Evolutionary conservation across 768 basidiomycete genomes (phyloP).

Genomic region (Cyclocybe cylindracea): DNA sequence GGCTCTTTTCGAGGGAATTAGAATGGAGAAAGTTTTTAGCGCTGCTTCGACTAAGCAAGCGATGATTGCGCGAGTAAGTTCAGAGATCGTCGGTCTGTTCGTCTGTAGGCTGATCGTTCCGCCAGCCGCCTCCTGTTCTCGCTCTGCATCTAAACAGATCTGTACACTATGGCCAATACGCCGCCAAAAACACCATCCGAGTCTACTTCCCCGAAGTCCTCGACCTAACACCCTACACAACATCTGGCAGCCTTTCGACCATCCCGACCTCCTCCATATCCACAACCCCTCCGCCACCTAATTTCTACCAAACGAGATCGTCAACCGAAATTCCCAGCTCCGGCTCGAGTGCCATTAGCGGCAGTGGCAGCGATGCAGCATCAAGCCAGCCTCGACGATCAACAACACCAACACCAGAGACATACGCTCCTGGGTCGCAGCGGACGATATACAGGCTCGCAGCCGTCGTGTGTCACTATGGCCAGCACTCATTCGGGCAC

Average conservation of each 20-base stretch:
- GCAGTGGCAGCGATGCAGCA: neutral
- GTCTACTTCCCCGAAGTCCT: conserved; percentile 86
- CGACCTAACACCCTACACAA: conserved; percentile 87
- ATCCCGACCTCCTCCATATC: conserved; percentile 74
- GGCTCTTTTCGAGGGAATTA: conserved; percentile 61
- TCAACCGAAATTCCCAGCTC: conserved; percentile 3
- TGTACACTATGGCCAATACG: conserved; percentile 71
- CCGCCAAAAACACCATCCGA: conserved; percentile 81
- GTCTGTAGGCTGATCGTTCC: neutral
- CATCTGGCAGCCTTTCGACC: conserved; percentile 75
- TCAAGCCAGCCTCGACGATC: conserved; percentile 36
- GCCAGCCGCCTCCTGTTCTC: conserved; percentile 83
- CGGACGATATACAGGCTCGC: conserved; percentile 83
- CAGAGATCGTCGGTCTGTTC: neutral
- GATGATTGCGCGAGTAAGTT: conserved; percentile 85
- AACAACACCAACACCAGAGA: conserved; percentile 57
- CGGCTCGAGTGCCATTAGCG: conserved; percentile 6
- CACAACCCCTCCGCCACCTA: conserved; percentile 48
- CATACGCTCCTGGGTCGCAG: conserved; percentile 39
- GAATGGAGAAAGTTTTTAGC: conserved; percentile 76
- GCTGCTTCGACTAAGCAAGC: conserved; percentile 83
- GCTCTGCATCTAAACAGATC: conserved; percentile 93
- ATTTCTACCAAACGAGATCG: neutral
- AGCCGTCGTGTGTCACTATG: conserved; percentile 91
- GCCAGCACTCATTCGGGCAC: conserved; percentile 91